phyloP scores from a whole-genome alignment of 2,329 filamentous ascomycete species.

The Phialophora verrucosa region DNA sequence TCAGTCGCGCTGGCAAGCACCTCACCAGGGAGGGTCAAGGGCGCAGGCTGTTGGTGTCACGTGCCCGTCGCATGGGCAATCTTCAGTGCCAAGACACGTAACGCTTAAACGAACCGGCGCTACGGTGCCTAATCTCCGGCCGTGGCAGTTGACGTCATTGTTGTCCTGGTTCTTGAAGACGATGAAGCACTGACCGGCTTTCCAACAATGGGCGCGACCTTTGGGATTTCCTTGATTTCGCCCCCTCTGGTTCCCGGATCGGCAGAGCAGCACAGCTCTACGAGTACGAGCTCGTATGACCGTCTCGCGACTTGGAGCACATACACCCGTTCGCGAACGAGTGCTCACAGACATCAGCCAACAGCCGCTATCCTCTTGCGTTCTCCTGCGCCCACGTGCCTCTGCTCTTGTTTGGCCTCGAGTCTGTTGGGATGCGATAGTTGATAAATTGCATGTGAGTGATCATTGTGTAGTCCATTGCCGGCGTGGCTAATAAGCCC shows the following conservation, averaged over 20 bases:
- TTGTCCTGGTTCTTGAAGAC: neutral
- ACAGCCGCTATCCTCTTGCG: neutral
- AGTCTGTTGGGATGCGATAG: neutral
- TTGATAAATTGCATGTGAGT: neutral
- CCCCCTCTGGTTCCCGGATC: neutral
- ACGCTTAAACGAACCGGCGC: neutral
- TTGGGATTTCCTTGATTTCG: constrained; percentile 10
- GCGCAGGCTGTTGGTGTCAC: neutral
- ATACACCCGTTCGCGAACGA: too few relatives aligned
- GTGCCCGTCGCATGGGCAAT: neutral
- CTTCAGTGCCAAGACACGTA: too few relatives aligned
- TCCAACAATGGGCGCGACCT: too few relatives aligned
- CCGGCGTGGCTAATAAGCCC: neutral
- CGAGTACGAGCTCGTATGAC: too few relatives aligned
- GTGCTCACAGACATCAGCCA: neutral
- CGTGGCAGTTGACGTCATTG: constrained; percentile 15
- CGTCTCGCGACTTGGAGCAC: neutral
- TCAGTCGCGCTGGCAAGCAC: neutral
- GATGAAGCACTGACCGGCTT: too few relatives aligned
- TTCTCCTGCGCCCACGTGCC: neutral
- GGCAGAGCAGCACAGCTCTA: neutral
- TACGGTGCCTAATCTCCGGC: neutral
- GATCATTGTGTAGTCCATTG: neutral
- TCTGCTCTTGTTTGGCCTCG: neutral
- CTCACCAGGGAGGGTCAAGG: neutral